A percentile compares a stretch with the other conserved stretches of the same genome.
Evolutionary conservation across 768 basidiomycete species (phyloP).

Genomic region (Tubosaeta sp.): DNA sequence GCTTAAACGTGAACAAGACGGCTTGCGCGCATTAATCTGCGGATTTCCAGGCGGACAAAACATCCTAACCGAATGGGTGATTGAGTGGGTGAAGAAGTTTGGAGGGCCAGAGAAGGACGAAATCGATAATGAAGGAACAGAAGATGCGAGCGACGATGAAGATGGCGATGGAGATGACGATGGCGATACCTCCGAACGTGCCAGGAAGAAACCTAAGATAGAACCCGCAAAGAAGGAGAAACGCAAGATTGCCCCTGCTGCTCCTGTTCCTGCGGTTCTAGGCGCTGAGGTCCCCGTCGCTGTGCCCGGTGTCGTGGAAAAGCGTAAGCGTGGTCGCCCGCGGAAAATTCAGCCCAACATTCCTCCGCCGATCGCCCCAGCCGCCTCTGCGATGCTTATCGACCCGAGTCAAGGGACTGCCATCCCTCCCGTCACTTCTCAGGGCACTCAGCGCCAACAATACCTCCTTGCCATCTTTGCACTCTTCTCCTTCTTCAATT

Average conservation of each 20-base stretch:
- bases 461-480: slow-evolving; percentile 82
- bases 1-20: slow-evolving; percentile 70
- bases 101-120: slow-evolving; percentile 75
- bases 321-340: slow-evolving; percentile 81
- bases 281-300: slow-evolving; percentile 25
- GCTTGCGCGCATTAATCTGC: slow-evolving; percentile 61
- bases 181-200: slow-evolving; percentile 39
- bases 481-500: slow-evolving; percentile 83
- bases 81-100: slow-evolving; percentile 66
- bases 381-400: slow-evolving; percentile 15
- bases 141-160: slow-evolving; percentile 41
- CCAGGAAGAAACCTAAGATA: slow-evolving; percentile 62
- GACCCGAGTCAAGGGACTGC: slow-evolving; percentile 14
- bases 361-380: slow-evolving; percentile 29
- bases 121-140: slow-evolving; percentile 46
- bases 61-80: slow-evolving; percentile 71
- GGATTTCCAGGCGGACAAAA: slow-evolving; percentile 74
- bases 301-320: slow-evolving; percentile 47
- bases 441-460: slow-evolving; percentile 38
- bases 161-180: slow-evolving; percentile 39
- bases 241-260: slow-evolving; percentile 31
- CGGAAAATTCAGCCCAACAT: slow-evolving; percentile 60
- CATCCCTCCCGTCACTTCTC: slow-evolving; percentile 11
- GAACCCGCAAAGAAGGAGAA: slow-evolving; percentile 43
- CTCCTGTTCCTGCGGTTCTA: slow-evolving; percentile 18